Conservation (phyloP, 192 early-diverging fungal species). For the Umbelopsis vinacea region DNA sequence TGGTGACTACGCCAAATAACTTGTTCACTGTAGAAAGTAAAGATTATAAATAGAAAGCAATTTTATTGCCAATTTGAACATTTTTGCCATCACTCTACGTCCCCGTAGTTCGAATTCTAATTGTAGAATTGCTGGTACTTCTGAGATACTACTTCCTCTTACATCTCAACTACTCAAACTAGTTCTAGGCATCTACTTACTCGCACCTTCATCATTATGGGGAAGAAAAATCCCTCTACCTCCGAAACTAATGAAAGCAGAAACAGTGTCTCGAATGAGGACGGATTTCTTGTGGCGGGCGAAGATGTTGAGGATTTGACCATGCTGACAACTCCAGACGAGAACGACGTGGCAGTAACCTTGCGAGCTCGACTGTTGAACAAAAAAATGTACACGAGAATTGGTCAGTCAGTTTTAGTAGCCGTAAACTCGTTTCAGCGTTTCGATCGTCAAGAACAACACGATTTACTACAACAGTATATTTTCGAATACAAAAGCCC, state of each 20-base stretch:
- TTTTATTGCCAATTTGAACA: neutral
- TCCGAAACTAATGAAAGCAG: neutral
- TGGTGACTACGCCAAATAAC: too few species aligned
- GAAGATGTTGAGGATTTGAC: slow-evolving; percentile 26
- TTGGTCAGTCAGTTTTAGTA: slow-evolving; percentile 71
- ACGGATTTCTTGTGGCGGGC: neutral
- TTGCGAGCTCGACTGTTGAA: slow-evolving; percentile 58
- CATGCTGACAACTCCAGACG: slow-evolving; percentile 24
- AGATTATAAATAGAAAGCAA: neutral
- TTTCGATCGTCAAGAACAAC: slow-evolving; percentile 56
- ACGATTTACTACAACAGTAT: slow-evolving; percentile 70
- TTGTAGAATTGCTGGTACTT: neutral
- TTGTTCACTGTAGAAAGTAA: too few species aligned
- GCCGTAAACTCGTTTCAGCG: slow-evolving; percentile 71
- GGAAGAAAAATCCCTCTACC: neutral
- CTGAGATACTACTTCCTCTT: neutral
- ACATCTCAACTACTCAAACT: neutral
- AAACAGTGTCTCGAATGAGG: neutral
- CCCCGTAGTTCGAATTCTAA: neutral
- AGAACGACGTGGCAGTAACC: slow-evolving; percentile 46
- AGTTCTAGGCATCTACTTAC: neutral
- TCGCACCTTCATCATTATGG: neutral
- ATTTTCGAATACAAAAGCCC: slow-evolving; percentile 74
- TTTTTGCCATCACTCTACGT: neutral
- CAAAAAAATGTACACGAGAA: slow-evolving; percentile 66